phyloP scores from a whole-genome alignment of 176 grass and related monocot genomes.

The Thinopyrum elongatum region DNA sequence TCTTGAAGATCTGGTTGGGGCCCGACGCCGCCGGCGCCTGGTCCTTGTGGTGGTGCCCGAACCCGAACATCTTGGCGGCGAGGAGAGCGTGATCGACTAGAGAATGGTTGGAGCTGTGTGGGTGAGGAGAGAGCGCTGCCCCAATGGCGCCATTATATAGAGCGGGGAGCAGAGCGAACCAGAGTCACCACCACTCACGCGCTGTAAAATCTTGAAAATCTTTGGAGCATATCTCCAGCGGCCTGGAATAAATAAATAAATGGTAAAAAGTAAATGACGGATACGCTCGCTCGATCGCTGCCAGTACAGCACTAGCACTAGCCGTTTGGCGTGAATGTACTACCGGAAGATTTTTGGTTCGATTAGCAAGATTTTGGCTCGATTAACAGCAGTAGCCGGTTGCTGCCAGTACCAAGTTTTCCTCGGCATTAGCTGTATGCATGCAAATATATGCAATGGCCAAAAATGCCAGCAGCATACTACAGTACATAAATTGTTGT shows the following conservation, averaged over 20 bases:
- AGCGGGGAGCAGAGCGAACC: too few relatives aligned
- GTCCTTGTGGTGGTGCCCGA: constrained; percentile 30
- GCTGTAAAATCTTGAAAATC: background rate
- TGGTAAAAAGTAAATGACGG: too few relatives aligned
- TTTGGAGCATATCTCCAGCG: background rate
- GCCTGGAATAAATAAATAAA: background rate
- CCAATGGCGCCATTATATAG: constrained; percentile 40
- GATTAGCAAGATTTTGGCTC: background rate
- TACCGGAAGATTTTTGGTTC: background rate
- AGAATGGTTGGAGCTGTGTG: background rate
- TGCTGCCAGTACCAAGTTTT: too few relatives aligned
- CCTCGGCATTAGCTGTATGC: background rate
- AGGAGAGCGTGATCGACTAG: background rate
- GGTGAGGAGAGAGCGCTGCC: constrained; percentile 9
- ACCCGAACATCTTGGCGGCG: constrained; percentile 1
- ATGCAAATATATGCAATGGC: too few relatives aligned
- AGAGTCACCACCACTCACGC: background rate
- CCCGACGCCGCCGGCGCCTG: constrained; percentile 29
- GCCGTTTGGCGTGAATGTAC: background rate
- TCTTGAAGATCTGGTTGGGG: constrained; percentile 52
- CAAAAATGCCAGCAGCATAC: too few relatives aligned
- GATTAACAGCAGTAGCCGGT: too few relatives aligned
- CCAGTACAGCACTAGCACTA: background rate
- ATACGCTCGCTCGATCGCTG: background rate
- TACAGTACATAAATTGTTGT: too few relatives aligned